These are phyloP conservation scores for Ganoderma lingzhi DNA, from an alignment of 1,284 basidiomycete genomes.

Conservation along the genomic window DNA sequence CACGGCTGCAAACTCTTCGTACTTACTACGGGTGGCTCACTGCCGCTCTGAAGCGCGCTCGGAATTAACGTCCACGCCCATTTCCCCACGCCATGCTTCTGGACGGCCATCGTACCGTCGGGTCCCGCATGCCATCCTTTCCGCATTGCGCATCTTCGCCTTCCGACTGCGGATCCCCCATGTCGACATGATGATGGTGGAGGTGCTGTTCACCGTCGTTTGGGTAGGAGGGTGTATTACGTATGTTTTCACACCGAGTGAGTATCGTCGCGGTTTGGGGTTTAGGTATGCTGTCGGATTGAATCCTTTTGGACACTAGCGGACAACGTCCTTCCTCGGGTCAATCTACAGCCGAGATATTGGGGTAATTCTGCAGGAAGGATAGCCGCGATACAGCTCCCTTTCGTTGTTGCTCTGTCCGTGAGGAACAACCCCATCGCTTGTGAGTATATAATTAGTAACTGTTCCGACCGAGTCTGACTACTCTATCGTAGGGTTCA, in stretches of 20 bases:
- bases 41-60: constrained; percentile 22
- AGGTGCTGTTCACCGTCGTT: constrained; percentile 33
- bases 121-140: constrained; percentile 36
- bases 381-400: constrained; percentile 47
- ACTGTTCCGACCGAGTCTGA: neutral
- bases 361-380: constrained; percentile 44
- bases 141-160: constrained; percentile 38
- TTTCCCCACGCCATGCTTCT: neutral
- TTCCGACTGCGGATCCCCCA: constrained; percentile 40
- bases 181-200: constrained; percentile 37
- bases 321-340: neutral
- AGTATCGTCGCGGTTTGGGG: constrained; percentile 10
- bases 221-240: constrained; percentile 39
- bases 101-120: constrained; percentile 27
- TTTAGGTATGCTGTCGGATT: neutral
- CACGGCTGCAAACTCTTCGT: constrained; percentile 32
- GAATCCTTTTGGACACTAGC: neutral
- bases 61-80: neutral
- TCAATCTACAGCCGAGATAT: constrained; percentile 29
- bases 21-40: constrained; percentile 35
- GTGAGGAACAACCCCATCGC: constrained; percentile 52
- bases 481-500: constrained; percentile 41
- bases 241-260: constrained; percentile 41
- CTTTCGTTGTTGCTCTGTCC: constrained; percentile 48
- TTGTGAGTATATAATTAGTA: constrained; percentile 33